Conservation (phyloP, 2,329 filamentous ascomycete genomes). For the Parastagonospora nodorum region DNA sequence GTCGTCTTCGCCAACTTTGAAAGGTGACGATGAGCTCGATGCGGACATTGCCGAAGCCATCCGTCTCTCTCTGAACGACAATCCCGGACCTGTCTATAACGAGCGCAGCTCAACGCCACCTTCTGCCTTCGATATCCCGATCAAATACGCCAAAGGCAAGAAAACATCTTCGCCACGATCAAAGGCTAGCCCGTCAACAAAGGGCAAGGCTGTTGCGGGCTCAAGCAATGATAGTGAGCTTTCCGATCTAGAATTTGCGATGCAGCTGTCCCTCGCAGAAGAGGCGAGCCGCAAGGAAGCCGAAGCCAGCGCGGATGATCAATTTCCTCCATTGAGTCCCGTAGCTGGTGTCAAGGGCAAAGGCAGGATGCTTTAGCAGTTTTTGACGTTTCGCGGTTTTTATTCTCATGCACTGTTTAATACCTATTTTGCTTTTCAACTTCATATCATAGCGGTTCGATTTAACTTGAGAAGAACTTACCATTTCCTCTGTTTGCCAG, state of each 20-base stretch:
- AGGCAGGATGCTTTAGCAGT: conserved; percentile 28
- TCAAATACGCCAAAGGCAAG: conserved; percentile 50
- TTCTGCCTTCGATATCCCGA: conserved; percentile 50
- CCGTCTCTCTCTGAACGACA: conserved; percentile 53
- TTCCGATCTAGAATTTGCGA: conserved; percentile 64
- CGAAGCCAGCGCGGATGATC: conserved; percentile 18
- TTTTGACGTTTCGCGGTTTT: neutral
- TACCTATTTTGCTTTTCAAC: neutral
- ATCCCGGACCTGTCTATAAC: conserved; percentile 16
- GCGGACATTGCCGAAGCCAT: conserved; percentile 68
- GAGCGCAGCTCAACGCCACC: conserved; percentile 11
- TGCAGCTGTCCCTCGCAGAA: conserved; percentile 66
- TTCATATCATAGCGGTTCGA: too few species aligned
- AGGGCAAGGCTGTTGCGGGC: conserved; percentile 37
- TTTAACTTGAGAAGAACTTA: too few species aligned
- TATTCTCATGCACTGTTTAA: neutral
- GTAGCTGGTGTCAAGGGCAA: conserved; percentile 32
- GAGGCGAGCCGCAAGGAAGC: conserved; percentile 55
- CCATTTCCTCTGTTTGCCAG: too few species aligned
- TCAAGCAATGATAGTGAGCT: conserved; percentile 52
- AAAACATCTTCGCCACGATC: conserved; percentile 30
- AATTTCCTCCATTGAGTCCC: conserved; percentile 39
- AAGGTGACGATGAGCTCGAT: conserved; percentile 57
- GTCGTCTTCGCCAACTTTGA: conserved; percentile 32
- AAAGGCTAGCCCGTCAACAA: conserved; percentile 31